A percentile compares a stretch with the other conserved stretches of the same genome.
These are phyloP conservation scores for Lichtheimia ornata DNA, from an alignment of 371 early-diverging fungal species.

Conservation along the genomic window DNA sequence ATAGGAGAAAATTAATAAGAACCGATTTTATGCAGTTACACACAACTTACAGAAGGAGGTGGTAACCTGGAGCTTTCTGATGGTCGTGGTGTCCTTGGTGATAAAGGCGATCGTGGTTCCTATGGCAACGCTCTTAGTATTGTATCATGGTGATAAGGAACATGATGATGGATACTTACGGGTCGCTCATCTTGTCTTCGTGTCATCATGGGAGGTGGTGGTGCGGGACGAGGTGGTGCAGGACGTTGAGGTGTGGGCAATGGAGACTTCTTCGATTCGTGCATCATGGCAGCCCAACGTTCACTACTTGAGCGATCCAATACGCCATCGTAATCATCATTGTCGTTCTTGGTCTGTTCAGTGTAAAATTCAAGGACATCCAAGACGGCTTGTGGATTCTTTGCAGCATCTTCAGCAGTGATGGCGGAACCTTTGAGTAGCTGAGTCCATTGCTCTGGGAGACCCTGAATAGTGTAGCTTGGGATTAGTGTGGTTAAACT, in stretches of 20 bases:
- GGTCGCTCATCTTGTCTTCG: slow-evolving; percentile 13
- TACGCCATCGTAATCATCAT: slow-evolving; percentile 30
- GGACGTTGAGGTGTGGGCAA: slow-evolving; percentile 11
- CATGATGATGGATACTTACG: too few relatives aligned
- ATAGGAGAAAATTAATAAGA: too few relatives aligned
- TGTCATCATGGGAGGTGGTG: slow-evolving; percentile 19
- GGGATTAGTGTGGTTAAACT: background rate
- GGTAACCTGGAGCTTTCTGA: slow-evolving; percentile 16
- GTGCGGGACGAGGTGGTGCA: slow-evolving; percentile 26
- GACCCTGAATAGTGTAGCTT: slow-evolving; percentile 52
- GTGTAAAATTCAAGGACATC: slow-evolving; percentile 95
- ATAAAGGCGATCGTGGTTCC: slow-evolving; percentile 15
- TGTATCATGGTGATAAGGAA: background rate
- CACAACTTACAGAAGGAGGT: slow-evolving; percentile 27
- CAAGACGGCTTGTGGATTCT: slow-evolving; percentile 92
- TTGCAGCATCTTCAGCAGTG: slow-evolving; percentile 89
- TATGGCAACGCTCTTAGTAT: slow-evolving; percentile 20
- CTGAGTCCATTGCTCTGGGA: slow-evolving; percentile 90
- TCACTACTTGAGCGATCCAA: slow-evolving; percentile 40
- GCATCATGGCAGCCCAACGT: slow-evolving; percentile 49
- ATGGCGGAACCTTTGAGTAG: slow-evolving; percentile 85
- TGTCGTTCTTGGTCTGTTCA: slow-evolving; percentile 61
- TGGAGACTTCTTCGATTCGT: slow-evolving; percentile 11
- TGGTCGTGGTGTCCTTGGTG: slow-evolving; percentile 6
- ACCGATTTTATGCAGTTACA: too few relatives aligned